phyloP scores from a whole-genome alignment of 169 alveolate species.

The Plasmodium relictum region DNA sequence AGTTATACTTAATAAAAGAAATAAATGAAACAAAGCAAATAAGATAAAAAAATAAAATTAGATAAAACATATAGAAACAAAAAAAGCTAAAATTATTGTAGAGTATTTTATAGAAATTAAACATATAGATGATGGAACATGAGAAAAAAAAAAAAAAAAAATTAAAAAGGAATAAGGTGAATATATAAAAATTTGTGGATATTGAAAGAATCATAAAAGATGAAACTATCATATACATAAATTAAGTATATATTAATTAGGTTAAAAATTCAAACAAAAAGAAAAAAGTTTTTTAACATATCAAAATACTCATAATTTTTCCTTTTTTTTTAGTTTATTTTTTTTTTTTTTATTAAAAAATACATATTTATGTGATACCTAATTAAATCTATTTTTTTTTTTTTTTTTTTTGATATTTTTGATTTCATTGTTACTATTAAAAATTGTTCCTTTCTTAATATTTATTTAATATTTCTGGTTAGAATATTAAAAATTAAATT shows the following conservation, averaged over 20 bases:
- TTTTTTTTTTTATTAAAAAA: no score
- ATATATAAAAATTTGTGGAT: neutral
- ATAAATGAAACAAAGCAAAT: conserved; percentile 2
- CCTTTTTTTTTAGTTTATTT: no score
- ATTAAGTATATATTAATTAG: no score
- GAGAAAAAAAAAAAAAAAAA: neutral
- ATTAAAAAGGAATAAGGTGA: conserved; percentile 1
- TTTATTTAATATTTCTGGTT: conserved; percentile 35
- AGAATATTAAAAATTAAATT: conserved; percentile 20
- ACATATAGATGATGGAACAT: neutral
- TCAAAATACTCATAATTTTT: no score
- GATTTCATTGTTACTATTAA: no score
- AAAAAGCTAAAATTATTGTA: neutral
- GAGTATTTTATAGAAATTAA: no score
- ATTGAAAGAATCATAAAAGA: no score
- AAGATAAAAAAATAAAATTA: neutral
- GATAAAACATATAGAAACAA: conserved; percentile 1
- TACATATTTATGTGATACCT: neutral
- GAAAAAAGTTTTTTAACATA: no score
- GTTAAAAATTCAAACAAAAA: no score
- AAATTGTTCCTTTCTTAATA: no score
- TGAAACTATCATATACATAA: no score
- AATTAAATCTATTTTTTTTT: neutral
- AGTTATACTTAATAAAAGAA: conserved; percentile 3
- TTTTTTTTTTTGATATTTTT: neutral